Base-by-base conservation (phyloP, 306 rosid species). In the Dryas drummondii region DNA sequence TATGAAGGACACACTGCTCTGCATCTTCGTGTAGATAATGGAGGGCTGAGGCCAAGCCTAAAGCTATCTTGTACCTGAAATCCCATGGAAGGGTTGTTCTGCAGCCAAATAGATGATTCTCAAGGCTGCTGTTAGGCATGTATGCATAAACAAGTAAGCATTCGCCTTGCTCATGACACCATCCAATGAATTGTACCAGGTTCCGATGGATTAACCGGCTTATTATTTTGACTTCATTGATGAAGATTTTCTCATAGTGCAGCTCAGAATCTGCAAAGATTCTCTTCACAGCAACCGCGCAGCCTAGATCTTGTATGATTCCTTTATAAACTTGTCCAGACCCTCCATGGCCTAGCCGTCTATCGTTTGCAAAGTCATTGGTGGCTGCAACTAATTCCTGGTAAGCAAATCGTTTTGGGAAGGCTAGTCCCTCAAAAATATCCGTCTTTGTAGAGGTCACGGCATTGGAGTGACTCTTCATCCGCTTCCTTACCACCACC, bases 101-200 rank as follows among this genome's bases (percentile, higher is more conserved):
- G 37, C 80, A 75, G 6, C 89, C 86, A 40, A 82, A 88, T 11
- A 88, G 70, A 16, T 86, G 88, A 12, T 60, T 48, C 22, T 88
- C 90, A 2, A 88, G 86, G 77, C 90, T 88, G 27, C 89, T 84
- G 37, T 88, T 86, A 0, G 86, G 82, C 93, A 88, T 82, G 81
- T 77, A 78, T 37, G 86, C 84, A 9, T 84, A 88, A 14, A 88
- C 83, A 1, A 88, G 71, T 1, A 88, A 49, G 72, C 84, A 73
- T 47, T 88, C 87, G 0, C 53, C 73, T 66, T 76, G 14, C 57
- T 81, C 85, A 2, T 82, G 85, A 60, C 93, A 88, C 93, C 93
- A 86, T 6, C 90, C 93, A 9, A 88, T 80, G 62, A 88, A 79
- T 9, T 84, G 88, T 1, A 88, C 90, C 51, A 88, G 40, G 69